phyloP scores from a whole-genome alignment of 2,329 filamentous ascomycete species.

The Dactylonectria estremocensis region DNA sequence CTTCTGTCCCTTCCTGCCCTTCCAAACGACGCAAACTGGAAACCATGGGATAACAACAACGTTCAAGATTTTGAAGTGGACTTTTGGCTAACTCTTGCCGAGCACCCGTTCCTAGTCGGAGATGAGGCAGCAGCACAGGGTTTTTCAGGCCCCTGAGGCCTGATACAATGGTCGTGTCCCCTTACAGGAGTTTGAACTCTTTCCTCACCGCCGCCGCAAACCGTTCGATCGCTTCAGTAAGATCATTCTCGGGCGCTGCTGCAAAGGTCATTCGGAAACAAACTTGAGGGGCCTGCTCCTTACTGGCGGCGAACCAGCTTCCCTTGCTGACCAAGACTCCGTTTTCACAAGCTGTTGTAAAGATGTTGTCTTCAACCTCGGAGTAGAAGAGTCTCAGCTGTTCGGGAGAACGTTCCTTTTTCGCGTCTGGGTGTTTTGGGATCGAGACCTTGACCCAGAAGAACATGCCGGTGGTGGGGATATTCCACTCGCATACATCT shows the following conservation, averaged over 20 bases:
- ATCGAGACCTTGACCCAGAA: conserved; percentile 76
- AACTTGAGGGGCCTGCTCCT: background rate
- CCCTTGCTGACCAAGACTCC: conserved; percentile 19
- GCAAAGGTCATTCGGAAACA: conserved; percentile 20
- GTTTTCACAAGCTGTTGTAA: conserved; percentile 3
- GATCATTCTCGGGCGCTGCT: conserved; percentile 4
- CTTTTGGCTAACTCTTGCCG: conserved; percentile 19
- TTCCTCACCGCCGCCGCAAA: conserved; percentile 7
- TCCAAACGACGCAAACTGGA: conserved; percentile 6
- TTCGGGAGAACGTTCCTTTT: background rate
- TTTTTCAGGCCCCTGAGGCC: background rate
- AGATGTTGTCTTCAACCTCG: conserved; percentile 11
- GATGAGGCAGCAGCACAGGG: background rate
- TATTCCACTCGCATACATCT: conserved; percentile 80
- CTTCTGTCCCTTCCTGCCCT: background rate
- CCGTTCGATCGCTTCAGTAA: conserved; percentile 13
- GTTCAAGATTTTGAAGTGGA: conserved; percentile 21
- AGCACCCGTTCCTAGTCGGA: conserved; percentile 44
- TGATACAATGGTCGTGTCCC: too few species aligned
- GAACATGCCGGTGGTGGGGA: conserved; percentile 90
- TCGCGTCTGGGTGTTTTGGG: conserved; percentile 51
- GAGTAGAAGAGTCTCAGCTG: background rate
- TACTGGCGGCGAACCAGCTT: conserved; percentile 19
- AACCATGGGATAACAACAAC: conserved; percentile 9
- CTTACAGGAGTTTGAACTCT: background rate